Percentiles rank a stretch among this genome's conserved stretches.
Evolutionary conservation across 2,329 filamentous ascomycete species (phyloP).

Genomic region (Tricladium varicosporioides): DNA sequence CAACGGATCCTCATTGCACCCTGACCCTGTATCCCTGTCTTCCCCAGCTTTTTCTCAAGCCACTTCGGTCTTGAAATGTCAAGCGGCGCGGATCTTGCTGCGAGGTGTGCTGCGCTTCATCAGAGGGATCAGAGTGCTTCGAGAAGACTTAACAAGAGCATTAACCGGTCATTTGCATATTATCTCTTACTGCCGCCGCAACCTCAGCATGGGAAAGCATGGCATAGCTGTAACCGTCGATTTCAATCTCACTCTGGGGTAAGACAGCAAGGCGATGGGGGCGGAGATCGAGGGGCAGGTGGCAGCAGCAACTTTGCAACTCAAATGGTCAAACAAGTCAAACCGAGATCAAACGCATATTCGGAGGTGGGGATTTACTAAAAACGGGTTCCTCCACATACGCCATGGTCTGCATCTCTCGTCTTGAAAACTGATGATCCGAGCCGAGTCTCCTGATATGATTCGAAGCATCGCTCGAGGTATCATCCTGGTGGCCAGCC

Average conservation of each 20-base stretch:
- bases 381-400: not conserved
- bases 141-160: not conserved
- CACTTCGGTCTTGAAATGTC: constrained; percentile 11
- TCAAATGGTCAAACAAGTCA: not conserved
- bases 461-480: too few species aligned
- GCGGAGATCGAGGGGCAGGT: not conserved
- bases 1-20: not conserved
- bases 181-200: not conserved
- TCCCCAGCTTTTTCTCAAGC: constrained; percentile 26
- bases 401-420: not conserved
- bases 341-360: not conserved
- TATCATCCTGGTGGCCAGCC: not conserved
- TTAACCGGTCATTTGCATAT: not conserved
- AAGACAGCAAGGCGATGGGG: not conserved
- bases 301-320: not conserved
- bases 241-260: not conserved
- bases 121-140: too few species aligned
- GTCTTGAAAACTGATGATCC: not conserved
- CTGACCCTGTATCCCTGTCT: constrained; percentile 10
- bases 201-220: not conserved
- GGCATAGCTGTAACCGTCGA: not conserved
- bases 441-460: not conserved
- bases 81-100: too few species aligned
- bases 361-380: not conserved
- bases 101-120: not conserved